These are phyloP conservation scores for Mesembryanthemum crystallinum DNA, from an alignment of 148 eudicot species.

Conservation along the genomic window DNA sequence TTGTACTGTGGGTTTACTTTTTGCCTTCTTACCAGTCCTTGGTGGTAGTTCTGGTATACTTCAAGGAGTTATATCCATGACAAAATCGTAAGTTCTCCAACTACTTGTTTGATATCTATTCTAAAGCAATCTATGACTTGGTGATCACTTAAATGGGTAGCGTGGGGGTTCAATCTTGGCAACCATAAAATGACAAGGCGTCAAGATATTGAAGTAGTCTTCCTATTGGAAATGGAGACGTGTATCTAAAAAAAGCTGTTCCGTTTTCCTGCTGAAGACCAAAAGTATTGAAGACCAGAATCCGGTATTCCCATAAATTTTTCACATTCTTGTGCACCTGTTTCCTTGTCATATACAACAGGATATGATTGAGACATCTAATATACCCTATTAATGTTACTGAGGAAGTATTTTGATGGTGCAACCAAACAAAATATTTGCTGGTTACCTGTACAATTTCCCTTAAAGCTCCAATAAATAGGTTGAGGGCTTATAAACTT, in stretches of 20 bases:
- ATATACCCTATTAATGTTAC: not conserved
- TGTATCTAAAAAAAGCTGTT: not conserved
- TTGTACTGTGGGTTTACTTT: conserved; percentile 94
- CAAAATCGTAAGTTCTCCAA: conserved; percentile 69
- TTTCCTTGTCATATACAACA: not conserved
- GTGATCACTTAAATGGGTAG: not conserved
- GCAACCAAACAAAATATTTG: not conserved
- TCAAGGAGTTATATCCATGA: conserved; percentile 90
- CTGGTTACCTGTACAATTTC: not conserved
- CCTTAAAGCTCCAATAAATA: not conserved
- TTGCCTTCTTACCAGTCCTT: conserved; percentile 91
- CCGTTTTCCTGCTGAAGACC: not conserved
- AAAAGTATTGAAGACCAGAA: not conserved
- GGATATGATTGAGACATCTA: not conserved
- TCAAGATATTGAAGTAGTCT: not conserved
- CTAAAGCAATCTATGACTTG: not conserved
- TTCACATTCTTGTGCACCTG: not conserved
- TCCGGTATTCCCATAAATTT: not conserved
- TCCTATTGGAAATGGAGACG: not conserved
- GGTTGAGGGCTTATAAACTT: not conserved
- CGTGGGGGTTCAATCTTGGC: not conserved
- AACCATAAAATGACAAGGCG: not conserved
- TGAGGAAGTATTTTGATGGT: not conserved
- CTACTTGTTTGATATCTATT: not conserved
- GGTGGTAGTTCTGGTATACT: conserved; percentile 89